Evolutionary conservation across 345 rosid genomes (phyloP).

Genomic region (Lepidium africanum): DNA sequence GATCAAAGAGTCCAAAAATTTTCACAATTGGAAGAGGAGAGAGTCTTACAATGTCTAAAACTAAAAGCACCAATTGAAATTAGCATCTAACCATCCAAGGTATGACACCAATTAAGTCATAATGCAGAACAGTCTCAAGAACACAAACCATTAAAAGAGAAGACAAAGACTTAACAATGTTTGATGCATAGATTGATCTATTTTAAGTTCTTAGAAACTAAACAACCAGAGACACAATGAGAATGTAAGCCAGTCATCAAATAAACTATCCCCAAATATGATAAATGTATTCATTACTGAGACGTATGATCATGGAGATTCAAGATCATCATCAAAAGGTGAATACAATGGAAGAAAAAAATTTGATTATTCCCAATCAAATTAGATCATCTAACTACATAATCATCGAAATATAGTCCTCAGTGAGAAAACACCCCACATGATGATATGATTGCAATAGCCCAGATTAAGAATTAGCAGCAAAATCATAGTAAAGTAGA

Average conservation of each 20-base stretch:
- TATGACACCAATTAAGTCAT: not conserved
- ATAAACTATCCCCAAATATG: not conserved
- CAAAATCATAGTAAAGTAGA: not conserved
- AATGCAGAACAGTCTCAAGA: not conserved
- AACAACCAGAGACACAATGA: not conserved
- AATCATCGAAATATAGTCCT: slow-evolving; percentile 3
- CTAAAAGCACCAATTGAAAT: not conserved
- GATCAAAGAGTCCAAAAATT: not conserved
- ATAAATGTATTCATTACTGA: not conserved
- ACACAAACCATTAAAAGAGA: not conserved
- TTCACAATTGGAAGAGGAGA: not conserved
- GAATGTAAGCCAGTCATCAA: not conserved
- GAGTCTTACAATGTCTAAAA: not conserved
- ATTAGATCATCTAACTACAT: not conserved
- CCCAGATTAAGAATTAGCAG: slow-evolving; percentile 18
- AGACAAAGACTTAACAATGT: not conserved
- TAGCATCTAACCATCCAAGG: not conserved
- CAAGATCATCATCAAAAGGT: not conserved
- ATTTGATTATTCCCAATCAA: not conserved
- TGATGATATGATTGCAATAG: not conserved
- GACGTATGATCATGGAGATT: not conserved
- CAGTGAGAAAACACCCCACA: not conserved
- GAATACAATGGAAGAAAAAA: not conserved
- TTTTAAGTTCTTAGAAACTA: not conserved
- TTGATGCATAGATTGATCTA: slow-evolving; percentile 7